A percentile compares a stretch with the other conserved stretches of the same genome.
Conservation (phyloP, 345 rosid species). For the Eucalyptus polybractea region DNA sequence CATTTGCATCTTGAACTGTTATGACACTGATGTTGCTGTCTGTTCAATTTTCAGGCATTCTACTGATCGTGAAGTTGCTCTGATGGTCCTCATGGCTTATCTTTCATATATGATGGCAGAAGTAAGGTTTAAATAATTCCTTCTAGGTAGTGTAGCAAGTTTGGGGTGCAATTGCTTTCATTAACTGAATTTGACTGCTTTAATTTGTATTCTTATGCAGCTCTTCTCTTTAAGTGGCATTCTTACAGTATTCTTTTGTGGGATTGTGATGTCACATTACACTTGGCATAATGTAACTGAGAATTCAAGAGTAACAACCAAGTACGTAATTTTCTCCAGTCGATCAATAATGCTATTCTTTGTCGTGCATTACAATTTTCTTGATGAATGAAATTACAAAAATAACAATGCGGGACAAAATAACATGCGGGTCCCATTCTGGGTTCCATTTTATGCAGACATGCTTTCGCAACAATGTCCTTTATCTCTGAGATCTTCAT, state of each 20-base stretch:
- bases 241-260: slow-evolving; percentile 87
- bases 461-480: slow-evolving; percentile 75
- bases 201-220: slow-evolving; percentile 20
- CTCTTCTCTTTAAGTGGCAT: slow-evolving; percentile 70
- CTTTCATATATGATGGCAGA: slow-evolving; percentile 85
- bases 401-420: neutral
- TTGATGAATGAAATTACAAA: neutral
- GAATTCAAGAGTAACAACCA: slow-evolving; percentile 78
- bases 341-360: neutral
- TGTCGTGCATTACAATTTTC: neutral
- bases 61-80: slow-evolving; percentile 87
- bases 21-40: neutral
- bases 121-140: slow-evolving; percentile 16
- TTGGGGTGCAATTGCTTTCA: neutral
- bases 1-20: neutral
- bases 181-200: neutral
- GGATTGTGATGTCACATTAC: slow-evolving; percentile 93
- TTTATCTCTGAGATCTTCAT: slow-evolving; percentile 75
- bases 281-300: slow-evolving; percentile 89
- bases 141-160: neutral
- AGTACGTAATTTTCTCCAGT: slow-evolving; percentile 18
- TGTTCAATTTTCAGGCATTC: slow-evolving; percentile 49
- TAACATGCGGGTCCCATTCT: neutral
- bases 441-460: slow-evolving; percentile 25
- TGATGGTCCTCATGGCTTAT: slow-evolving; percentile 93